phyloP scores from a whole-genome alignment of 108 stramenopile species.

The Schizochytrium sp. region DNA sequence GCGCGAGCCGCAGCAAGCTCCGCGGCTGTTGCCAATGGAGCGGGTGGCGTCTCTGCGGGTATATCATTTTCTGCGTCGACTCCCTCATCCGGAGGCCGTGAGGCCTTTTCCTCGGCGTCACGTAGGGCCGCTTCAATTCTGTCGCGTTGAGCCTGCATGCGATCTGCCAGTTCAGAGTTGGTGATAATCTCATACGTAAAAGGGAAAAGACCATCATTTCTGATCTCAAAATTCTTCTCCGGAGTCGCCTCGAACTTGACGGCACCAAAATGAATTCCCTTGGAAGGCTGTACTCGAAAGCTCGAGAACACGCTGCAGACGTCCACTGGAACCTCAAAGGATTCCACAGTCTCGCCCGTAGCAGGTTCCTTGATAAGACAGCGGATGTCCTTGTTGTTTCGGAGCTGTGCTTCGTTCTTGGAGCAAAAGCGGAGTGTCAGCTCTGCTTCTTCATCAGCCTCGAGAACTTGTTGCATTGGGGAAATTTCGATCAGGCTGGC shows the following conservation, averaged over 20 bases:
- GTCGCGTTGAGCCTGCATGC: constrained; percentile 8
- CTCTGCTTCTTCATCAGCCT: constrained; percentile 33
- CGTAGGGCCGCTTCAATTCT: constrained; percentile 30
- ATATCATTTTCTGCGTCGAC: background rate
- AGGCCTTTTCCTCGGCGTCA: background rate
- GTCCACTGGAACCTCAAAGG: constrained; percentile 33
- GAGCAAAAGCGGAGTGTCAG: constrained; percentile 37
- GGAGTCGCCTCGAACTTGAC: constrained; percentile 40
- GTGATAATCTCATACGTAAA: constrained; percentile 27
- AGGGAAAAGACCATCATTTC: constrained; percentile 50
- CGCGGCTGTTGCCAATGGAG: background rate
- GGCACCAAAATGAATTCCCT: constrained; percentile 50
- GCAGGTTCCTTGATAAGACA: constrained; percentile 44
- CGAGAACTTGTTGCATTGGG: constrained; percentile 32
- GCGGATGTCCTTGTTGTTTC: constrained; percentile 42
- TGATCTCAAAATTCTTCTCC: constrained; percentile 34
- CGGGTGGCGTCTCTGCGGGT: background rate
- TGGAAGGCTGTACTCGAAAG: constrained; percentile 42
- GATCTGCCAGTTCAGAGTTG: background rate
- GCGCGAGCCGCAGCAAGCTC: background rate
- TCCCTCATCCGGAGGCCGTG: background rate
- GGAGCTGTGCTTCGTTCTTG: constrained; percentile 28
- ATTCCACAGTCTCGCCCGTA: constrained; percentile 50
- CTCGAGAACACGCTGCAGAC: constrained; percentile 29
- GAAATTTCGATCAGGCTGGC: constrained; percentile 27